These are phyloP conservation scores for Ogataea minuta DNA, from an alignment of 805 yeast species.

Conservation along the genomic window DNA sequence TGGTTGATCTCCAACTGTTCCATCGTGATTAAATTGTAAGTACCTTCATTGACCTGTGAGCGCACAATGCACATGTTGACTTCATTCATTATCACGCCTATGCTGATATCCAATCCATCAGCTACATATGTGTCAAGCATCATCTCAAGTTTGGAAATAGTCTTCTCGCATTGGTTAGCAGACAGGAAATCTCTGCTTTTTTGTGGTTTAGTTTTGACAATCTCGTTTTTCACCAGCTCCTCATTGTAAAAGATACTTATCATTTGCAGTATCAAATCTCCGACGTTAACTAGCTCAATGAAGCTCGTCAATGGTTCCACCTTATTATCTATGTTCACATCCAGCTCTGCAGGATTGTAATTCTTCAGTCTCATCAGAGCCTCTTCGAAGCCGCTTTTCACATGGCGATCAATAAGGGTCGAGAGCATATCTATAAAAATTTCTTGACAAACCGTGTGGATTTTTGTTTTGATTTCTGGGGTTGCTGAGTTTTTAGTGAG, in stretches of 20 bases:
- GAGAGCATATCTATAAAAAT: slow-evolving; percentile 66
- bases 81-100: slow-evolving; percentile 82
- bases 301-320: slow-evolving; percentile 87
- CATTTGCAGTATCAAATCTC: slow-evolving; percentile 92
- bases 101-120: slow-evolving; percentile 88
- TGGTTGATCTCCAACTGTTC: slow-evolving; percentile 24
- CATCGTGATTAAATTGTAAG: slow-evolving; percentile 42
- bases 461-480: slow-evolving; percentile 32
- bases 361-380: slow-evolving; percentile 69
- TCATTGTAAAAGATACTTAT: slow-evolving; percentile 85
- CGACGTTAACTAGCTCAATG: slow-evolving; percentile 87
- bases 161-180: slow-evolving; percentile 73
- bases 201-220: slow-evolving; percentile 45
- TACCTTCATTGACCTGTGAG: slow-evolving; percentile 37
- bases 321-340: slow-evolving; percentile 22
- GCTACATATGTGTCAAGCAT: slow-evolving; percentile 87
- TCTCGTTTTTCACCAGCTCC: slow-evolving; percentile 58
- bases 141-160: slow-evolving; percentile 58
- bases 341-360: slow-evolving; percentile 57
- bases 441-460: slow-evolving; percentile 44
- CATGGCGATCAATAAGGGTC: slow-evolving; percentile 66
- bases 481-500: slow-evolving; percentile 37
- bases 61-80: slow-evolving; percentile 36
- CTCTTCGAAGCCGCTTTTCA: slow-evolving; percentile 79
- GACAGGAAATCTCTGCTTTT: slow-evolving; percentile 75